A percentile compares a stretch with the other conserved stretches of the same genome.
Evolutionary conservation across 1,284 basidiomycete species (phyloP).

Genomic region (Peniophora sp.): DNA sequence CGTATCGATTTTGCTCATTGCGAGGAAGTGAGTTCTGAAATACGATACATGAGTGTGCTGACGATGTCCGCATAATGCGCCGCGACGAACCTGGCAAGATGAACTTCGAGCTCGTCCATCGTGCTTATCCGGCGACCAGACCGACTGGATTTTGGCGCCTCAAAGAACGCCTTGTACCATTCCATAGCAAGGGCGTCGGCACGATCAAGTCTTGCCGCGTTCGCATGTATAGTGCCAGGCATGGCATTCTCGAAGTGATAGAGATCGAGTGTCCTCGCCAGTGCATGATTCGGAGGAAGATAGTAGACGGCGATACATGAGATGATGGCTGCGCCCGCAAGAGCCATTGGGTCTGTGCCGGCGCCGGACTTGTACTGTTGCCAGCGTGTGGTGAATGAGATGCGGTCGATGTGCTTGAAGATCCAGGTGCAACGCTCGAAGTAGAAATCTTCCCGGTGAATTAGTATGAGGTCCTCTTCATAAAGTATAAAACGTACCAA

Average conservation of each 20-base stretch:
- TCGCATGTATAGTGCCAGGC: too few relatives aligned
- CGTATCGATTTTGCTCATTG: slow-evolving; percentile 61
- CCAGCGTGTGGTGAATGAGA: slow-evolving; percentile 57
- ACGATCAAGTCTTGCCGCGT: too few relatives aligned
- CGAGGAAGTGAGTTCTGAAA: slow-evolving; percentile 64
- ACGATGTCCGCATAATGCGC: too few relatives aligned
- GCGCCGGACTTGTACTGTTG: slow-evolving; percentile 59
- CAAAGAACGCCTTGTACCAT: slow-evolving; percentile 60
- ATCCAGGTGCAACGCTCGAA: slow-evolving; percentile 83
- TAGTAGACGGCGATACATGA: slow-evolving; percentile 68
- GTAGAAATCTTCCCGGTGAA: slow-evolving; percentile 38
- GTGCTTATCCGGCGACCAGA: slow-evolving; percentile 56
- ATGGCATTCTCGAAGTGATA: slow-evolving; percentile 30
- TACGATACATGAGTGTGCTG: too few relatives aligned
- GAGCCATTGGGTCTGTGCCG: slow-evolving; percentile 56
- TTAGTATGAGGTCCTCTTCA: background rate
- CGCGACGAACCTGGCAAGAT: slow-evolving; percentile 27
- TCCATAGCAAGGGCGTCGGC: slow-evolving; percentile 48
- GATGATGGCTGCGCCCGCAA: slow-evolving; percentile 63
- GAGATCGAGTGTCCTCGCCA: slow-evolving; percentile 41
- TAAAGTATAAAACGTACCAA: slow-evolving; percentile 18
- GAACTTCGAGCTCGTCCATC: slow-evolving; percentile 67
- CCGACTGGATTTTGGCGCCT: slow-evolving; percentile 55
- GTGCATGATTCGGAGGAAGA: slow-evolving; percentile 54
- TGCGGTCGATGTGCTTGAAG: slow-evolving; percentile 65